These are phyloP conservation scores for Fusarium solani-melongenae DNA, from an alignment of 2,329 filamentous ascomycete genomes.

Conservation along the genomic window DNA sequence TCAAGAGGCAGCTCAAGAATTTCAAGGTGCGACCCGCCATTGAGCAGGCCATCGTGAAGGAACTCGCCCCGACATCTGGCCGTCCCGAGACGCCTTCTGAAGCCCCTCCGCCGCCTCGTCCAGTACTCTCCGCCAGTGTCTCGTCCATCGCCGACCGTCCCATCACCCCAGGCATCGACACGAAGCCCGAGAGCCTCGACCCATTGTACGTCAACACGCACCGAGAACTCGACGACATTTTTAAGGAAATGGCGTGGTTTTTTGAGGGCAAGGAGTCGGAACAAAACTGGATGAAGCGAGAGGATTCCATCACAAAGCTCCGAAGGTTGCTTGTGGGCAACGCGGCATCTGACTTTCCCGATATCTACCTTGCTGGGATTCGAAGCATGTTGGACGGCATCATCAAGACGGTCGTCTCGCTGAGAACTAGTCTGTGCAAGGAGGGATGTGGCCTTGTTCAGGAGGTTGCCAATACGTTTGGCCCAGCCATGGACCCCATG, in stretches of 20 bases:
- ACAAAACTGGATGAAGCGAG: slow-evolving; percentile 88
- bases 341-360: slow-evolving; percentile 79
- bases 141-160: slow-evolving; percentile 65
- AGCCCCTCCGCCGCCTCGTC: slow-evolving; percentile 53
- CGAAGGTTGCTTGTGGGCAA: slow-evolving; percentile 87
- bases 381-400: slow-evolving; percentile 86
- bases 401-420: slow-evolving; percentile 83
- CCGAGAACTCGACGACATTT: slow-evolving; percentile 87
- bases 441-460: slow-evolving; percentile 87
- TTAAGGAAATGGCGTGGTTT: slow-evolving; percentile 81
- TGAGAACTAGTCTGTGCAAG: slow-evolving; percentile 90
- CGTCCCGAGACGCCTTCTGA: slow-evolving; percentile 56
- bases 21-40: slow-evolving; percentile 90
- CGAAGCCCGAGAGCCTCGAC: slow-evolving; percentile 76
- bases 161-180: slow-evolving; percentile 71
- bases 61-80: slow-evolving; percentile 68
- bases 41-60: slow-evolving; percentile 81
- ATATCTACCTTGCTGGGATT: slow-evolving; percentile 75
- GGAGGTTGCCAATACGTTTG: slow-evolving; percentile 81
- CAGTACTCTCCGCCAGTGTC: slow-evolving; percentile 61
- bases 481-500: slow-evolving; percentile 85
- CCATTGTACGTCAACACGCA: slow-evolving; percentile 86
- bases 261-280: slow-evolving; percentile 93
- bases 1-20: slow-evolving; percentile 86
- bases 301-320: slow-evolving; percentile 82